Evolutionary conservation across 305 asterid species (phyloP).

Genomic region (Withania somnifera): DNA sequence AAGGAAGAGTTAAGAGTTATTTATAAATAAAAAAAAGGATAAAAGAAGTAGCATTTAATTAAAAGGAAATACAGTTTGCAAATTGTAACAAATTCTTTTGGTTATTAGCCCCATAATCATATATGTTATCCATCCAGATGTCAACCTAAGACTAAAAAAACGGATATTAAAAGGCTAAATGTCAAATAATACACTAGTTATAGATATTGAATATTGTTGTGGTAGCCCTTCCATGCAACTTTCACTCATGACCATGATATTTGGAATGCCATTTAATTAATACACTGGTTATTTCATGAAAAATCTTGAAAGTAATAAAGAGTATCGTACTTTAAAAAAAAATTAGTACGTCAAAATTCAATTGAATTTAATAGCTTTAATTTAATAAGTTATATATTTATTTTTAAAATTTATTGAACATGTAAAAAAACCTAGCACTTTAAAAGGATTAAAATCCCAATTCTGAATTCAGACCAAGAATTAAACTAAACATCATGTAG

Average conservation of each 20-base stretch:
- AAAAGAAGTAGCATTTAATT: background rate
- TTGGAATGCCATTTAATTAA: background rate
- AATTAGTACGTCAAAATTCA: background rate
- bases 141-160: background rate
- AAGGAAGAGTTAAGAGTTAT: background rate
- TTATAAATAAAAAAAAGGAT: background rate
- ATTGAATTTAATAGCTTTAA: background rate
- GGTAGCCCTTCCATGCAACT: background rate
- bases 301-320: background rate
- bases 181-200: background rate
- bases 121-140: background rate
- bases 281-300: background rate
- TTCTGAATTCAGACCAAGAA: no score
- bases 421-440: no score
- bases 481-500: background rate
- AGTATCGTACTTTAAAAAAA: no score
- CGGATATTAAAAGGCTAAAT: background rate
- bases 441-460: no score
- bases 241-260: no score
- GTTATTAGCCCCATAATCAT: background rate
- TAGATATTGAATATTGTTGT: background rate
- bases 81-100: background rate
- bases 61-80: background rate
- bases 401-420: background rate
- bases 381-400: background rate